phyloP scores from a whole-genome alignment of 108 stramenopile genomes.

The Conticribra weissflogii region DNA sequence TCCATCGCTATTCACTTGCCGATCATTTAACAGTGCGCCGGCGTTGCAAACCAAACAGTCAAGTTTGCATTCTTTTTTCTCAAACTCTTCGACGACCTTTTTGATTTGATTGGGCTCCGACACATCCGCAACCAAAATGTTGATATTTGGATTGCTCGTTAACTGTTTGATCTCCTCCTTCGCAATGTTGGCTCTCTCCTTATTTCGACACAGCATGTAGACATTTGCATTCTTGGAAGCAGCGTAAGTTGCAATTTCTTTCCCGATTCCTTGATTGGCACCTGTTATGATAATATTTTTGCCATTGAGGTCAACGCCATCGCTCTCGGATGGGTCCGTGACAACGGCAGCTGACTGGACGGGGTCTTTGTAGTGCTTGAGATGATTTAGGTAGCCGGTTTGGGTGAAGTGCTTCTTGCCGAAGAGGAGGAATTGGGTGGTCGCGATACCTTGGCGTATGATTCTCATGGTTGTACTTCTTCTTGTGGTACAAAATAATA shows the following conservation, averaged over 20 bases:
- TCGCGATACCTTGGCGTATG: conserved; percentile 47
- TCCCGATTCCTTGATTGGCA: conserved; percentile 90
- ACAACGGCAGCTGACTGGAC: conserved; percentile 63
- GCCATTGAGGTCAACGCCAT: conserved; percentile 71
- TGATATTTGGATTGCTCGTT: conserved; percentile 66
- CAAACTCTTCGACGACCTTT: conserved; percentile 56
- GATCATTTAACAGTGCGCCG: conserved; percentile 86
- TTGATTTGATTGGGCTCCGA: conserved; percentile 66
- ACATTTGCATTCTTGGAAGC: conserved; percentile 85
- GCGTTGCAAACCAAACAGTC: conserved; percentile 93
- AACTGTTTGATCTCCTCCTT: conserved; percentile 65
- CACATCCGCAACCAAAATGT: conserved; percentile 68
- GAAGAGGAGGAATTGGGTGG: conserved; percentile 76
- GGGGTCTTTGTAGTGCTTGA: conserved; percentile 64
- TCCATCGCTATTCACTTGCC: conserved; percentile 78
- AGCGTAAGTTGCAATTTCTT: conserved; percentile 82
- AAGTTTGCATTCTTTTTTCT: conserved; percentile 63
- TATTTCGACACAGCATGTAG: conserved; percentile 90
- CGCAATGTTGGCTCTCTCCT: conserved; percentile 84
- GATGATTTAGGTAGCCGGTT: conserved; percentile 75
- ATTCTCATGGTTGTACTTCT: conserved; percentile 21
- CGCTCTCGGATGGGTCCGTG: conserved; percentile 39
- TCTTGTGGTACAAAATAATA: too few relatives aligned
- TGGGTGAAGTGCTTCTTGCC: conserved; percentile 80
- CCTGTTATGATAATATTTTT: conserved; percentile 84